Conservation (phyloP, 148 eudicot species). For the Silene latifolia region DNA sequence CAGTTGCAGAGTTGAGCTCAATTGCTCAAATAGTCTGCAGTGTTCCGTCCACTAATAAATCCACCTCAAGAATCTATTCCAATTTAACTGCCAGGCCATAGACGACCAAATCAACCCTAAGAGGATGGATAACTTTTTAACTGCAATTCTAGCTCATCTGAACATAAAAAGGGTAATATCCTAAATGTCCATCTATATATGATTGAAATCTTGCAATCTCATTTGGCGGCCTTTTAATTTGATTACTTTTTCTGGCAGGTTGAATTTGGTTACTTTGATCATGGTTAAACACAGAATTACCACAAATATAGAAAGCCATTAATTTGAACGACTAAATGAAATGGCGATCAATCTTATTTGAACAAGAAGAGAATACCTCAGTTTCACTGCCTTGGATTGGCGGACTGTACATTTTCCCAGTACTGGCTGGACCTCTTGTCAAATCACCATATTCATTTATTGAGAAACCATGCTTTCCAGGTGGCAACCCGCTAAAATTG, state of each 20-base stretch:
- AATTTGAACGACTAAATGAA: not conserved
- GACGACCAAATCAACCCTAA: not conserved
- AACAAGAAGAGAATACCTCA: constrained; percentile 41
- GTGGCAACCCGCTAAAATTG: constrained; percentile 77
- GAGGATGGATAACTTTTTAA: not conserved
- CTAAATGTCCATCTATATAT: not conserved
- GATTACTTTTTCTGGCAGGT: not conserved
- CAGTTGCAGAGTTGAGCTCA: not conserved
- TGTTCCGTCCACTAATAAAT: not conserved
- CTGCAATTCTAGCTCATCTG: not conserved
- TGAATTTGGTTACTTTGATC: not conserved
- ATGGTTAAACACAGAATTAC: not conserved
- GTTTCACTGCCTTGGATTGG: constrained; percentile 27
- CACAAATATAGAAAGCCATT: not conserved
- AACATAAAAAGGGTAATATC: not conserved
- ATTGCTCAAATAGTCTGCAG: not conserved
- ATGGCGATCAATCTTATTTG: not conserved
- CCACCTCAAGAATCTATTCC: not conserved
- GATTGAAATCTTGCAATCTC: not conserved
- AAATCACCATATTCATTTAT: constrained; percentile 91
- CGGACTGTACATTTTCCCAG: constrained; percentile 79
- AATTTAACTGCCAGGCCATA: not conserved
- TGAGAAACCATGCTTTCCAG: constrained; percentile 89
- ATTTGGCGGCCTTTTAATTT: not conserved
- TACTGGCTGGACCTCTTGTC: constrained; percentile 83